Evolutionary conservation across 352 stramenopile genomes (phyloP).

Genomic region (Globisporangium spinosum): DNA sequence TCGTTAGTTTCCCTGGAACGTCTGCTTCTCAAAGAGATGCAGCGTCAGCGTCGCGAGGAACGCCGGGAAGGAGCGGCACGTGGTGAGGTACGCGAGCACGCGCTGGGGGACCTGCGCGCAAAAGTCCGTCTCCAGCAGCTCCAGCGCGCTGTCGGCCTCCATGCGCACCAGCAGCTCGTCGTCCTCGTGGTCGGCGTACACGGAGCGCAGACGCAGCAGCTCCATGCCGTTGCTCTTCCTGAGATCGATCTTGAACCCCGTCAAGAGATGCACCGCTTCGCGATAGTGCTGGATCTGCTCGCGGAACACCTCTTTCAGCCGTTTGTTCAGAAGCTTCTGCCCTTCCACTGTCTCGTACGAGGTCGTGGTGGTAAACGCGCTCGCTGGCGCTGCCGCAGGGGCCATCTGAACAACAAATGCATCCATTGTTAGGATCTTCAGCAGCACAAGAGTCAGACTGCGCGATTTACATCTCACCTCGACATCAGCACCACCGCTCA

Average conservation of each 20-base stretch:
- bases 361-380: constrained; percentile 66
- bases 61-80: constrained; percentile 84
- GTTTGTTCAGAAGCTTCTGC: constrained; percentile 84
- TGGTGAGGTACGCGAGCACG: constrained; percentile 65
- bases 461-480: constrained; percentile 23
- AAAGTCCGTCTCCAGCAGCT: constrained; percentile 85
- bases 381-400: constrained; percentile 16
- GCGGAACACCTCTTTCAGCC: constrained; percentile 86
- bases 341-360: constrained; percentile 83
- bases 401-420: constrained; percentile 1
- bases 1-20: constrained; percentile 70
- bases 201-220: constrained; percentile 67
- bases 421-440: constrained; percentile 5
- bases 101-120: constrained; percentile 59
- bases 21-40: constrained; percentile 89
- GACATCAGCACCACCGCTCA: constrained; percentile 25
- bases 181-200: constrained; percentile 83
- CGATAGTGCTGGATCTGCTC: constrained; percentile 89
- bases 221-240: constrained; percentile 79
- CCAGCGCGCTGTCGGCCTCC: constrained; percentile 63
- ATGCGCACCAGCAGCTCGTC: constrained; percentile 86
- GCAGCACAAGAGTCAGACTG: not conserved
- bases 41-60: constrained; percentile 88
- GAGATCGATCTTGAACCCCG: constrained; percentile 86
- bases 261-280: constrained; percentile 87